phyloP scores from a whole-genome alignment of 1,139 yeast species.

The Spencermartinsiella ligniputridi region DNA sequence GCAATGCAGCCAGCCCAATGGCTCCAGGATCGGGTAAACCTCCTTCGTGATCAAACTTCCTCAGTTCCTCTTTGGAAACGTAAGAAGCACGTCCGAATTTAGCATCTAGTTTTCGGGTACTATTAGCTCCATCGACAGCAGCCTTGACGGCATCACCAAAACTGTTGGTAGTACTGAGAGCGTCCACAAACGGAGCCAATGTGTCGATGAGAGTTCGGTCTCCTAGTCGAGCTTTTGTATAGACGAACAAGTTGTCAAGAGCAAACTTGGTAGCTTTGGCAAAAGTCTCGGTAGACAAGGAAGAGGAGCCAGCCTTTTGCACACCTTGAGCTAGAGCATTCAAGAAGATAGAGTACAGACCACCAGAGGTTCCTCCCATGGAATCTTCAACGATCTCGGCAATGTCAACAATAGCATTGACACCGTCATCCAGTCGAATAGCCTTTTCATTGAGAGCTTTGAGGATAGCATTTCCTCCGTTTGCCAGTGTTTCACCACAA shows the following conservation, averaged over 20 bases:
- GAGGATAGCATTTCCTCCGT: constrained; percentile 73
- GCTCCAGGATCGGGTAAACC: constrained; percentile 95
- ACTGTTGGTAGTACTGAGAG: constrained; percentile 49
- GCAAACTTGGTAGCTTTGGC: constrained; percentile 49
- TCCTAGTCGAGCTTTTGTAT: constrained; percentile 86
- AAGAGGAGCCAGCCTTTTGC: constrained; percentile 26
- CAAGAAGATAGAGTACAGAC: constrained; percentile 78
- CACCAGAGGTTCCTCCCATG: constrained; percentile 98
- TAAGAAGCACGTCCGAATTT: constrained; percentile 93
- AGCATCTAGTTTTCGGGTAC: constrained; percentile 70
- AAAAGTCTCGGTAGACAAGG: constrained; percentile 36
- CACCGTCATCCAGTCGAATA: constrained; percentile 46
- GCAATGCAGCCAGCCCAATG: constrained; percentile 34
- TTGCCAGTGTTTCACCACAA: constrained; percentile 85
- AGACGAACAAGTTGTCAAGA: constrained; percentile 60
- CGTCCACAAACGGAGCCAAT: constrained; percentile 76
- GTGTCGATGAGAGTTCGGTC: constrained; percentile 89
- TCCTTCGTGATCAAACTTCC: constrained; percentile 36
- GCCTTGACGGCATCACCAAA: constrained; percentile 58
- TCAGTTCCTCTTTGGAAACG: constrained; percentile 58
- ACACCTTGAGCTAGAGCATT: constrained; percentile 59
- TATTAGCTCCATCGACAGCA: constrained; percentile 71
- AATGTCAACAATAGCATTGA: constrained; percentile 52
- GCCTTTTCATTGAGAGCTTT: constrained; percentile 40
- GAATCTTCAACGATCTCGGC: constrained; percentile 79